phyloP scores from a whole-genome alignment of 2,329 filamentous ascomycete genomes.

The Alternaria postmessia region DNA sequence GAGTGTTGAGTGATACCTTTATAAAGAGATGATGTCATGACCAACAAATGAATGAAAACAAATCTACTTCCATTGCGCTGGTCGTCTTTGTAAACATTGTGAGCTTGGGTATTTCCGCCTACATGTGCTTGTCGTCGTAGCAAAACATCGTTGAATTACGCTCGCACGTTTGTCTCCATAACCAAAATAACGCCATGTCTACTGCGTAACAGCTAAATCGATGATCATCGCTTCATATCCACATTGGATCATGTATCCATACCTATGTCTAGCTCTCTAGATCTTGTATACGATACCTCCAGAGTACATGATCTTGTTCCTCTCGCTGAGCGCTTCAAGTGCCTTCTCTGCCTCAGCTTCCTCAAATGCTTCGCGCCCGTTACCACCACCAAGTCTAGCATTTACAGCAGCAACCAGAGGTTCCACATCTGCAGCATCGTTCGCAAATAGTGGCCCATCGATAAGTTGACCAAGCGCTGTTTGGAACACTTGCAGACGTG shows the following conservation, averaged over 20 bases:
- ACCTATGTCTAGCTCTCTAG: slow-evolving; percentile 18
- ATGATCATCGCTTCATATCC: background rate
- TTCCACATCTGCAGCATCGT: slow-evolving; percentile 81
- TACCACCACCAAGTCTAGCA: slow-evolving; percentile 67
- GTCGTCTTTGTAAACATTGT: background rate
- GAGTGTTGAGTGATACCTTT: background rate
- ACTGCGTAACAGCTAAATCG: background rate
- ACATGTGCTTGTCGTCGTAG: background rate
- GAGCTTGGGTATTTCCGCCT: background rate
- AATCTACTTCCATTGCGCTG: background rate
- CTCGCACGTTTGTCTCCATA: background rate
- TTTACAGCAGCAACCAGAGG: slow-evolving; percentile 84
- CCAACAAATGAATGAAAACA: background rate
- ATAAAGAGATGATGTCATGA: background rate
- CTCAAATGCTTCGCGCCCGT: slow-evolving; percentile 68
- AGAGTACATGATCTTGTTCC: slow-evolving; percentile 83
- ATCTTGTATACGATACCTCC: slow-evolving; percentile 61
- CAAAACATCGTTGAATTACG: background rate
- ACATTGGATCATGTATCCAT: background rate
- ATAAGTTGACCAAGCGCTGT: slow-evolving; percentile 83
- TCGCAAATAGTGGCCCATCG: slow-evolving; percentile 81
- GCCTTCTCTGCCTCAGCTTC: slow-evolving; percentile 78
- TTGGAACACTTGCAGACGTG: slow-evolving; percentile 78
- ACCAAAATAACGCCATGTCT: background rate
- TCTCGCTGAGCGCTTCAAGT: slow-evolving; percentile 78